A percentile compares a stretch with the other conserved stretches of the same genome.
phyloP scores from a whole-genome alignment of 768 basidiomycete genomes.

The Lentinula lateritia region DNA sequence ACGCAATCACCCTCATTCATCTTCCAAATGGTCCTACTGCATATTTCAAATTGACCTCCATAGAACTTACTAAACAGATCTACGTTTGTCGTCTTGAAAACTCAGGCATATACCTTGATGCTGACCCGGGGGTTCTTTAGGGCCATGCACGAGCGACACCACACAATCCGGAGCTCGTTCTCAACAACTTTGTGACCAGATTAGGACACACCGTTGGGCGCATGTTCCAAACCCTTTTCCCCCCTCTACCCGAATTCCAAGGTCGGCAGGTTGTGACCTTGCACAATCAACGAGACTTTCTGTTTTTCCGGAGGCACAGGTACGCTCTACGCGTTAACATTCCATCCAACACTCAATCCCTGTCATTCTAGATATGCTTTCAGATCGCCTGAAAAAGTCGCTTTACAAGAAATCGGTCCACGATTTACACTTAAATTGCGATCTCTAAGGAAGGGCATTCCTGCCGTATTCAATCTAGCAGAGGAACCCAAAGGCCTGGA shows the following conservation, averaged over 20 bases:
- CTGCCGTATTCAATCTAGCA: slow-evolving; percentile 68
- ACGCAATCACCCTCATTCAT: slow-evolving; percentile 88
- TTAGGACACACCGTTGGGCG: slow-evolving; percentile 91
- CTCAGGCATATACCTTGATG: not conserved
- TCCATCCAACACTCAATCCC: not conserved
- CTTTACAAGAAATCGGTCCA: slow-evolving; percentile 95
- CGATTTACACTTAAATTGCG: slow-evolving; percentile 92
- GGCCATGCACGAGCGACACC: slow-evolving; percentile 90
- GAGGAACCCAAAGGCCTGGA: slow-evolving; percentile 52
- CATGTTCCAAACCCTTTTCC: slow-evolving; percentile 96
- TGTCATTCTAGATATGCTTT: slow-evolving; percentile 71
- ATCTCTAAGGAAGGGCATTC: slow-evolving; percentile 84
- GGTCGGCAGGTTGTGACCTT: slow-evolving; percentile 96
- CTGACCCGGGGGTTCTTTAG: slow-evolving; percentile 29
- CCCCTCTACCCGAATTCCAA: slow-evolving; percentile 90
- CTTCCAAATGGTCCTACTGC: slow-evolving; percentile 92
- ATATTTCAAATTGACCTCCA: slow-evolving; percentile 89
- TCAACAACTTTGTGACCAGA: slow-evolving; percentile 91
- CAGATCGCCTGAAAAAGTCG: slow-evolving; percentile 84
- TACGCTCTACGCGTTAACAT: slow-evolving; percentile 27
- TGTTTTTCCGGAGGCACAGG: slow-evolving; percentile 96
- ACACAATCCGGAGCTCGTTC: slow-evolving; percentile 90
- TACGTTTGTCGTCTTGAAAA: slow-evolving; percentile 45
- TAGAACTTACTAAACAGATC: slow-evolving; percentile 82
- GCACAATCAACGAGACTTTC: slow-evolving; percentile 95